Evolutionary conservation across 2,329 filamentous ascomycete genomes (phyloP).

Genomic region (Aureobasidium sp.): DNA sequence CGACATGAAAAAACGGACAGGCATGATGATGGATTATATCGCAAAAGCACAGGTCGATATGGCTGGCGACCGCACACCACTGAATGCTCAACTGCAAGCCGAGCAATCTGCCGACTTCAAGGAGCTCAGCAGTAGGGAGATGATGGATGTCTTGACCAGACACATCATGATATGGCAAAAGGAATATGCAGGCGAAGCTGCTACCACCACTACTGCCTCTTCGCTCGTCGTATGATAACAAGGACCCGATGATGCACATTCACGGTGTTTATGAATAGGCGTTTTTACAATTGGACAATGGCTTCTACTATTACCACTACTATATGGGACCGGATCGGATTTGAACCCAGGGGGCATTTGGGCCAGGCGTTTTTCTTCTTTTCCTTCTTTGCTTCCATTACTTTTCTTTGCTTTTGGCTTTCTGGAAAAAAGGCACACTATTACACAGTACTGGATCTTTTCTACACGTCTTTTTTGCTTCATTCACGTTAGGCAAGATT

Average conservation of each 20-base stretch:
- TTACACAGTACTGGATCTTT: not conserved
- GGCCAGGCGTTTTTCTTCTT: not conserved
- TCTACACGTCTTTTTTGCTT: not conserved
- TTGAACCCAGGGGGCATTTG: not conserved
- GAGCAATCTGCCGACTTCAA: slow-evolving; percentile 64
- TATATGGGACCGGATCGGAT: not conserved
- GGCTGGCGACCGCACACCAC: slow-evolving; percentile 50
- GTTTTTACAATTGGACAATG: not conserved
- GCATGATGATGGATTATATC: slow-evolving; percentile 83
- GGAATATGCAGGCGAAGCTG: slow-evolving; percentile 35
- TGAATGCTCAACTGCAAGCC: slow-evolving; percentile 21
- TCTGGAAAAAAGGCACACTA: not conserved
- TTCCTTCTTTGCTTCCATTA: not conserved
- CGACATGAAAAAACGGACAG: slow-evolving; percentile 53
- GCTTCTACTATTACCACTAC: not conserved
- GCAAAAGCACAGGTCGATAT: slow-evolving; percentile 81
- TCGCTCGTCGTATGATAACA: not conserved
- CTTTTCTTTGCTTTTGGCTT: not conserved
- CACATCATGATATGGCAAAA: slow-evolving; percentile 81
- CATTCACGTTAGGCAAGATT: not conserved
- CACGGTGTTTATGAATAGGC: not conserved
- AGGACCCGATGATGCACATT: not conserved
- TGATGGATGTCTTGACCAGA: slow-evolving; percentile 81
- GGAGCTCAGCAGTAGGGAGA: slow-evolving; percentile 68
- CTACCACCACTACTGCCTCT: not conserved